Conservation (phyloP, 225 moss, liverwort and hornwort species). For the Thuidium tamariscinum region DNA sequence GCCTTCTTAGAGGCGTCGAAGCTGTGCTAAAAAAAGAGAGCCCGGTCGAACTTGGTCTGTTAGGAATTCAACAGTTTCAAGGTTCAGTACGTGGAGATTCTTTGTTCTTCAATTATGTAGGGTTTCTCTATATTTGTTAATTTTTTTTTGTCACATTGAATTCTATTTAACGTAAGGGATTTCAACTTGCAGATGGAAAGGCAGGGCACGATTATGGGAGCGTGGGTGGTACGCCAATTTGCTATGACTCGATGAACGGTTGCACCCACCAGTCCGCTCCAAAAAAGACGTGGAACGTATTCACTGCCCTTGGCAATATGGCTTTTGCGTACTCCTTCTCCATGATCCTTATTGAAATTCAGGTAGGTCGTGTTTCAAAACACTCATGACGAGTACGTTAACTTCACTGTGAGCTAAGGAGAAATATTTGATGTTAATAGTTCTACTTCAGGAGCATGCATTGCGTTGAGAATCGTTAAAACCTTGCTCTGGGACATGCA, state of each 20-base stretch:
- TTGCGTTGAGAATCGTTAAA: not conserved
- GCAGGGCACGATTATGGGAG: conserved; percentile 20
- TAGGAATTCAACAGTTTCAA: not conserved
- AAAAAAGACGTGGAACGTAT: conserved; percentile 63
- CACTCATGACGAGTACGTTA: not conserved
- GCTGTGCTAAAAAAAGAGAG: not conserved
- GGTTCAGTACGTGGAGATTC: not conserved
- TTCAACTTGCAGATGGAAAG: conserved; percentile 18
- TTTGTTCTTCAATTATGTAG: not conserved
- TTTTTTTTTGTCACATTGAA: not conserved
- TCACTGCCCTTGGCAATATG: conserved; percentile 73
- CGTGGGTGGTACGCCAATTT: conserved; percentile 18
- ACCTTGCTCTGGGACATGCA: not conserved
- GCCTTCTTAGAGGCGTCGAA: no score
- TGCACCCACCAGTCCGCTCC: not conserved
- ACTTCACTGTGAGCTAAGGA: not conserved
- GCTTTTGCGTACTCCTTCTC: conserved; percentile 92
- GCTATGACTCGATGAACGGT: not conserved
- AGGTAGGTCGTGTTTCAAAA: conserved; percentile 16
- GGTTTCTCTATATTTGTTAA: not conserved
- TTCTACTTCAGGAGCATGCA: no score
- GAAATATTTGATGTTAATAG: not conserved
- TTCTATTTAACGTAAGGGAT: not conserved
- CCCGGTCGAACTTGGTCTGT: no score
- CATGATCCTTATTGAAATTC: conserved; percentile 82